Evolutionary conservation across 108 stramenopile species (phyloP).

Genomic region (Epithemia pelagica): DNA sequence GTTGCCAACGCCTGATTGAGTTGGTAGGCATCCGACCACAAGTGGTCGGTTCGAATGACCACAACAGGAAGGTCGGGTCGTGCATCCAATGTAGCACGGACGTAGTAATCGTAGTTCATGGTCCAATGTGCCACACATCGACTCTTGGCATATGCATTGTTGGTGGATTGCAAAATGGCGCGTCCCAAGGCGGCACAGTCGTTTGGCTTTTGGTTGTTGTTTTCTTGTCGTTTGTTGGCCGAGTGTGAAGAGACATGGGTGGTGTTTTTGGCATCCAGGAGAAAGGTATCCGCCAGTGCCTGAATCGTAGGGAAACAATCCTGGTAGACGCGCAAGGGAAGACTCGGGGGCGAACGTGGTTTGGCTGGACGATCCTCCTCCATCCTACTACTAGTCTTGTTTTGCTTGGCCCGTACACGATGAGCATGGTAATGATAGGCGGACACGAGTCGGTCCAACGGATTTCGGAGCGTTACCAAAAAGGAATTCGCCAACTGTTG

Average conservation of each 20-base stretch:
- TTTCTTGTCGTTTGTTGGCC: too few species aligned
- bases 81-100: background rate
- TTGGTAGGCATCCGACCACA: background rate
- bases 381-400: too few species aligned
- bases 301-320: background rate
- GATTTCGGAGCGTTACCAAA: background rate
- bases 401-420: background rate
- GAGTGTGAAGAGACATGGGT: background rate
- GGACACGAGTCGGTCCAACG: constrained; percentile 2
- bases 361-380: background rate
- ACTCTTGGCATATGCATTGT: background rate
- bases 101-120: background rate
- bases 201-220: too few species aligned
- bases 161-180: background rate
- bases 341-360: background rate
- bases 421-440: background rate
- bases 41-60: background rate
- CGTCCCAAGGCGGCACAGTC: too few species aligned
- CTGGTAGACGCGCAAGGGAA: background rate
- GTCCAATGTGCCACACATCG: background rate
- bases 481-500: background rate
- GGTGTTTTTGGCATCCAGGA: background rate
- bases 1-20: background rate
- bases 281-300: background rate
- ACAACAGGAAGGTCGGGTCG: background rate